Conservation (phyloP, 805 yeast species). For the Candida manassasensis region DNA sequence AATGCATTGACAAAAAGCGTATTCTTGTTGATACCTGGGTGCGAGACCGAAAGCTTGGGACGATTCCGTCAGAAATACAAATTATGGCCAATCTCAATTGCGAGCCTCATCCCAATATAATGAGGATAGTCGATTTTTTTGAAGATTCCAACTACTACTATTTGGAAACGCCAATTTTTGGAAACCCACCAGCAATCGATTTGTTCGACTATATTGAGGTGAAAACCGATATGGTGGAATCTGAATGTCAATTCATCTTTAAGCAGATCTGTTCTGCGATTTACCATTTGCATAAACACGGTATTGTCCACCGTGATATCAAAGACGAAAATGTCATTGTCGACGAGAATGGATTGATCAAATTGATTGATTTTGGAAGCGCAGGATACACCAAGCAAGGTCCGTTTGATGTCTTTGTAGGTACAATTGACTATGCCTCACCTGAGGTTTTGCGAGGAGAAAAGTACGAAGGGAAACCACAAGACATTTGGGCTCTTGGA, state of each 20-base stretch:
- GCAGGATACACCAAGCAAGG: conserved; percentile 89
- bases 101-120: conserved; percentile 82
- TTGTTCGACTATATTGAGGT: conserved; percentile 88
- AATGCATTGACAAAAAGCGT: conserved; percentile 86
- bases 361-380: conserved; percentile 91
- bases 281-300: conserved; percentile 75
- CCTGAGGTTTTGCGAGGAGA: conserved; percentile 91
- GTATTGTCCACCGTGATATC: conserved; percentile 90
- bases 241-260: conserved; percentile 73
- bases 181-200: conserved; percentile 86
- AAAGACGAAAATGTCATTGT: conserved; percentile 93
- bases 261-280: conserved; percentile 76
- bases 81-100: conserved; percentile 77
- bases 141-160: conserved; percentile 89
- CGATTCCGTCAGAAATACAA: conserved; percentile 94
- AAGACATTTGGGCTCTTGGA: conserved; percentile 97
- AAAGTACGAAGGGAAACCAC: conserved; percentile 88
- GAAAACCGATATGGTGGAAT: conserved; percentile 73
- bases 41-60: conserved; percentile 83
- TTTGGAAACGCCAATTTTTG: conserved; percentile 88
- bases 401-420: conserved; percentile 96
- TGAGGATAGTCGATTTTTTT: conserved; percentile 82
- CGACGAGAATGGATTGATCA: conserved; percentile 73
- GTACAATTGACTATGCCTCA: conserved; percentile 95
- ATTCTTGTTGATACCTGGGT: conserved; percentile 98